Base-by-base conservation (phyloP, 495 filamentous ascomycete genomes). In the Trichoderma reesei region DNA sequence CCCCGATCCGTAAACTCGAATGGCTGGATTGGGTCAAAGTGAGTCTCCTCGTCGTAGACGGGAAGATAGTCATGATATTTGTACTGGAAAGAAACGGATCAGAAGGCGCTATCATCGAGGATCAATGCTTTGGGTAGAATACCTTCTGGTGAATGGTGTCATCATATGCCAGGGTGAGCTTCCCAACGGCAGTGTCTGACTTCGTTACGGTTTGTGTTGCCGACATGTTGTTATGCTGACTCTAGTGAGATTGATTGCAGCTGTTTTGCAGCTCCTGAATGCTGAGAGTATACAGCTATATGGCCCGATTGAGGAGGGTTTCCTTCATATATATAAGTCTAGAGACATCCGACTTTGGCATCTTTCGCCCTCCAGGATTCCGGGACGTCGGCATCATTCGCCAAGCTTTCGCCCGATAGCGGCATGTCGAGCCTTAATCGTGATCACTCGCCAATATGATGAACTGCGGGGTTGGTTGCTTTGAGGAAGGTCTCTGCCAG, bases 11-110 rank as follows among this genome's bases (percentile, higher is more conserved):
- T 60, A 70, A 86, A 86, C 62, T 83, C 79, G 71, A 86, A 86
- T 46, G 79, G 78, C 60, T 82, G 78, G 6, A 84, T 79, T 31
- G 83, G 79, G 39, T 81, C 80, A 68, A 87, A 86, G 69, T 74
- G 81, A 38, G 86, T 78, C 48, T 74, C 73, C 61, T 83, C 81
- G 68, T 88, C 86, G 74, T 85, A 87, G 39, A 83, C 83, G 5
- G 86, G 86, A 10, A 88, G 78, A 64, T 88, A 88, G 56, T 77
- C 73, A 4, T 82, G 74, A 70, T 88, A 88, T 66, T 83, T 80
- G 67, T 78, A 80, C 79, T 79, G 64, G 56, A 42, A 16, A 10
- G 18, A n/a, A 56, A 33, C 14, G n/a, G 6, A 44, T 69, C 64
- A 68, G 63, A 6, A 16, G 41, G 41, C 11, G 11, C 61, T 36